Evolutionary conservation across 106 monocot genomes (phyloP), one percentile per base, ranked within the genome.

Genomic region (Apostasia ramifera): DNA sequence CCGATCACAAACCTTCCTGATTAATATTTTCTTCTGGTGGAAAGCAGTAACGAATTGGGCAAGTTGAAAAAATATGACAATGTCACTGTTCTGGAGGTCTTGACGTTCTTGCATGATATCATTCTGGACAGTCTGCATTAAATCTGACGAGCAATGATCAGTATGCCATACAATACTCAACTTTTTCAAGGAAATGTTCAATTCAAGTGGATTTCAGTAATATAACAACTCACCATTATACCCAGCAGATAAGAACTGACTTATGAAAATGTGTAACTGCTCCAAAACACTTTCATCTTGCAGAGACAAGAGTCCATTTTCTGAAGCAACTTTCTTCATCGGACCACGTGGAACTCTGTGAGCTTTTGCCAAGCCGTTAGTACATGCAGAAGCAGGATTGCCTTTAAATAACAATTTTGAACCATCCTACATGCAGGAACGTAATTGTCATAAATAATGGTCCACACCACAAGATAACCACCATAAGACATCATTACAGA

Each of bases 241-340:
- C 50, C 81, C 85, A 76, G 89, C 87, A 63, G 84, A 79, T 50
- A 98, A 66, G 47, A 98, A 85, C 47, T 84, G 92, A 58, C 85
- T 84, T 63, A 87, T 41, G 78, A 92, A 92, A 67, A 77, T 76
- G 68, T 70, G 58, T 44, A 92, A 71, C 76, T 78, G 49, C 39
- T 83, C 79, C 52, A 79, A 45, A 61, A 81, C 77, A 58, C 75
- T 82, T 40, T 85, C 73, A 63, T 85, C 89, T 66, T 80, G 73
- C 48, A 68, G 55, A 48, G 74, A 53, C 38, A 81, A 64, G 57
- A 39, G 74, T 37, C 68, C 81, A 56, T 77, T 69, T 49, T 98
- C 97, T 82, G 81, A 92, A 43, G 81, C 92, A 72, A 85, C 83
- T 76, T 77, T 92, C 81, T 98, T 92, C 67, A 86, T 8, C 15